Base-by-base conservation (phyloP, 225 moss, liverwort and hornwort genomes). In the Pseudisothecium myosuroides region DNA sequence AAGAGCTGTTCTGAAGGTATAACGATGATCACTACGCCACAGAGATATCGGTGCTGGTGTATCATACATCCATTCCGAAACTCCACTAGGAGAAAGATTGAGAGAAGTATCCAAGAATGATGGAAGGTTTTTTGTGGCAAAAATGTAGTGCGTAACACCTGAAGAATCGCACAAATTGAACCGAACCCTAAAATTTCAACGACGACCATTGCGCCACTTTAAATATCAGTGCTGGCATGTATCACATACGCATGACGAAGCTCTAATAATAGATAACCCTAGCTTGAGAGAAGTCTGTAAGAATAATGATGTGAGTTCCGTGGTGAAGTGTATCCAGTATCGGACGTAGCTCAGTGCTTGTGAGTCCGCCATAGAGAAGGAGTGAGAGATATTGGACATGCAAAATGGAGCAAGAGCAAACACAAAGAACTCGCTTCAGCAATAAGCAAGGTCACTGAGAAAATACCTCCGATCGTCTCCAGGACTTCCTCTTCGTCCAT, bases 391-490 rank as follows among this genome's bases (percentile, higher is more conserved):
- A 71, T 52, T 82, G 34, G 27, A 34, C 36, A 89, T 69, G 55
- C 47, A 43, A 59, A 88, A 67, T 87, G 32, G 34, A 71, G 77
- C 29, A 86, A 78, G n/a, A 50, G 26, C 47, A 76, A 69, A 68
- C 64, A 87, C 66, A 34, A 55, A 61, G 37, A 80, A 54, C 85
- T 59, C 28, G 39, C 37, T 87, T 77, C 71, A 75, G 17, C 41
- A 86, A 67, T 32, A 85, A 60, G 43, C 80, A 87, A 81, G 82
- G 90, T 92, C 66, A 31, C 85, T 85, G 79, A 88, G 92, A 89
- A 82, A 91, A 93, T 96, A 99, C 99, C 99, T 99, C 82, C 97
- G 95, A 90, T 99, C 98, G 37, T 97, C 98, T 59, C 95, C 98
- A 29, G 94, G 92, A 79, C 93, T 93, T 63, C 87, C 97, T 90